Evolutionary conservation across 768 basidiomycete species (phyloP), one percentile per base, ranked within the genome.

Genomic region (Gyrodon lividus): DNA sequence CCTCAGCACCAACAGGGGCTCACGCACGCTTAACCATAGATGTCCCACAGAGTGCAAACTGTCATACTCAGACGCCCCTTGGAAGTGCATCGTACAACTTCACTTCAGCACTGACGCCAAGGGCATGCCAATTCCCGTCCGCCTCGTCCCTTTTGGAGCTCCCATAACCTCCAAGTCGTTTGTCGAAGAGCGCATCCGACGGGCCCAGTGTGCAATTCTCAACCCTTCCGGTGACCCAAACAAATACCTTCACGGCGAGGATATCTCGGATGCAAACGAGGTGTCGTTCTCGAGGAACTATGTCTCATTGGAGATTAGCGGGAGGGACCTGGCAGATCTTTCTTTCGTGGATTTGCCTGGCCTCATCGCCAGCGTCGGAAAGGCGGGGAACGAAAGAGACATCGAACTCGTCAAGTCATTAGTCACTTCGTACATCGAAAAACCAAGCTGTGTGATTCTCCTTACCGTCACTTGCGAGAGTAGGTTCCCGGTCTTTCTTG

Each of bases 341-440:
- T 81, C 79, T 0, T 83, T 84, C 54, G 77, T 76, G 46, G 82
- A 83, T 63, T 62, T 84, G 0, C 83, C 83, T 14, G 80, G 82
- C 22, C 65, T 85, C 30, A 84, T 84, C 48, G 80, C 77, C 0
- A 79, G 74, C 34, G 76, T 80, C 1, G 71, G 76, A 6, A 59
- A 48, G 50, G 68, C 64, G 46, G 78, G 81, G 2, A 76, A 78
- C 45, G 65, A 67, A 4, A 64, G 69, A 17, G 84, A 88, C 48
- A 82, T 85, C 37, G 70, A 72, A 16, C 74, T 86, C 3, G 80
- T 88, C n/a, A 72, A 80, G 54, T 67, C 67, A 12, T 70, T 88
- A 0, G 82, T 82, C 0, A 44, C 71, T 0, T 65, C 76, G 0
- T 84, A 84, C 50, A 84, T 87, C 49, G 66, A 70, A 40, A 78